phyloP scores from a whole-genome alignment of 176 grass and related monocot species.

The Triticum turgidum region DNA sequence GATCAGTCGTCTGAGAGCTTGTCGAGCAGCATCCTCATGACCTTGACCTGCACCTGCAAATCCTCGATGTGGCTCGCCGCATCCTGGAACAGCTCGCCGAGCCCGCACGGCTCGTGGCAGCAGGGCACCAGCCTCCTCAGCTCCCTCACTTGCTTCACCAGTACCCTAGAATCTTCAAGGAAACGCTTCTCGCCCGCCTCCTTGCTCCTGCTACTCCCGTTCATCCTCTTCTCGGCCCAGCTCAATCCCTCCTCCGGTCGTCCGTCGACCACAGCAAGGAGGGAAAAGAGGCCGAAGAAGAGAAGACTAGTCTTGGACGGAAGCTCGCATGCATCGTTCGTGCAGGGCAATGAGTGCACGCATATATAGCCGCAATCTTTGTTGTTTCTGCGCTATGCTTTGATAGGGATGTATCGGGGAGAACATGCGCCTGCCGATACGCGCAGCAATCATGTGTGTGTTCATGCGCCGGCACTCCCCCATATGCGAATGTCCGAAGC shows the following conservation, averaged over 20 bases:
- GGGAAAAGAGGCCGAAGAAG: neutral
- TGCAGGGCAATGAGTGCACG: conserved; percentile 6
- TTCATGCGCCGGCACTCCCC: conserved; percentile 6
- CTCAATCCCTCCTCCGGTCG: neutral
- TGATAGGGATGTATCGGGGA: neutral
- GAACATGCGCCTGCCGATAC: conserved; percentile 30
- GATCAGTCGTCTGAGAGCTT: conserved; percentile 43
- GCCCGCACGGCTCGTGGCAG: conserved; percentile 33
- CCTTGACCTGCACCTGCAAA: conserved; percentile 39
- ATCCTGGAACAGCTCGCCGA: conserved; percentile 51
- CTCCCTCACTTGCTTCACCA: conserved; percentile 48
- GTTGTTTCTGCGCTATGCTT: conserved; percentile 29
- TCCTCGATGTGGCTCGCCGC: conserved; percentile 45
- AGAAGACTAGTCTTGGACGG: neutral
- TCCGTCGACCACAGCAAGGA: neutral
- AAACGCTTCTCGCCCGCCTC: conserved; percentile 22
- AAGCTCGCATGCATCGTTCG: conserved; percentile 19
- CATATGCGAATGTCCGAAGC: conserved; percentile 47
- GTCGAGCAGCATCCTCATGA: conserved; percentile 55
- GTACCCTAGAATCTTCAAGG: conserved; percentile 20
- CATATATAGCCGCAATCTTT: conserved; percentile 64
- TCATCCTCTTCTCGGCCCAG: conserved; percentile 22
- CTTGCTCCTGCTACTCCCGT: conserved; percentile 1
- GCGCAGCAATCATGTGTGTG: conserved; percentile 23
- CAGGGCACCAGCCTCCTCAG: conserved; percentile 50